Base-by-base conservation (phyloP, 768 basidiomycete species). In the Dentipellis sp. region DNA sequence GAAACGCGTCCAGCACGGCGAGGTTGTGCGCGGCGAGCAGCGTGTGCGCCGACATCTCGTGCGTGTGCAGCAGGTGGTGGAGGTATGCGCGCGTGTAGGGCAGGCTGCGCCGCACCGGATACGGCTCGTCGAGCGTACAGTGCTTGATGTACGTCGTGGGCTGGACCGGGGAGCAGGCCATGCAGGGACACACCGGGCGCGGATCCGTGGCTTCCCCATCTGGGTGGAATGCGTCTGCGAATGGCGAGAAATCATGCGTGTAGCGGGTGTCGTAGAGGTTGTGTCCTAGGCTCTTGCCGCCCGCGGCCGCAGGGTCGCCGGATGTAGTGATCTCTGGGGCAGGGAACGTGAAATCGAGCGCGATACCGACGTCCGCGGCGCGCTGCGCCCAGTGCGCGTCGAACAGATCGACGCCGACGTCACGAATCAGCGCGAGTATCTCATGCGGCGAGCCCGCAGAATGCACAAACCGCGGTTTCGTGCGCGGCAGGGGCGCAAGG, bases 31-130 rank as follows among this genome's bases (percentile, higher is more conserved):
- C 74, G 10, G 75, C 77, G 16, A 94, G 78, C 21, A 93, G 67
- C 4, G 88, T 65, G 61, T 94, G 89, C 0, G 89, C 85, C 0
- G 84, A 81, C 91, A 94, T 93, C 67, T 94, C 92, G 68, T 94
- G 92, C 6, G 91, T 91, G 52, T 86, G 84, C 37, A 93, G 71
- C 12, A 94, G 79, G 62, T 94, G 91, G 65, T 94, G 90, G 34
- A 91, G 52, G 61, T 94, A 94, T 2, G 87, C 86, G 19, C 74
- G 70, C n/a, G 71, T 74, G 59, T 67, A 72, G 0, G 73, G 67
- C 10, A 64, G 61, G 22, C 57, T 55, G 4, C 40, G 3, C 12
- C 78, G 75, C 4, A 75, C 59, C 73, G 59, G 71, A 72, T 1
- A 47, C 17, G 46, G 39, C 17, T 58, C 60, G 23, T 63, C 65